Base-by-base conservation (phyloP, 164 flowering plant species). In the Liriodendron chinense region DNA sequence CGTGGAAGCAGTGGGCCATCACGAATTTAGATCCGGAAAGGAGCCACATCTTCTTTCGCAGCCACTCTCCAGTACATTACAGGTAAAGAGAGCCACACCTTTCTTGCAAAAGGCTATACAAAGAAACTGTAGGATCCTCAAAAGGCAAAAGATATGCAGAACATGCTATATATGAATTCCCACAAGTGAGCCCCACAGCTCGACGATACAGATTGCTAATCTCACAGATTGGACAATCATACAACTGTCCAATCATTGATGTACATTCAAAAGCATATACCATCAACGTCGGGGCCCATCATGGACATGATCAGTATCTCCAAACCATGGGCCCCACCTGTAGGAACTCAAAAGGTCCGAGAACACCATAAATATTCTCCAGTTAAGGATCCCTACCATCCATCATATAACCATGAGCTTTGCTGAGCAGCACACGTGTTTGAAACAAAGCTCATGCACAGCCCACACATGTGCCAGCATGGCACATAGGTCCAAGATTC, bases 51-150 rank as follows among this genome's bases (percentile, higher is more conserved):
- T 85, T 94, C 87, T 88, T 92, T 72, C 84, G 96, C 5, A 84
- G 93, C 80, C 90, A 81, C 75, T 85, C 96, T 23, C 92, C 94
- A 0, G 82, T 77, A 6, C 93, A 92, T 81, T 92, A 64, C 91
- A 92, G 88, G 97, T 66, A 85, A 79, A 53, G 7, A 53, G 59
- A 53, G 59, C 18, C 7, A 9, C 18, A 13, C 18, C 59, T 53
- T 53, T 9, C 20, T 53, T 53, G 18, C 2, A 34, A 34, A 53
- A 53, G 20, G 59, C 59, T 34, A 34, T 34, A 34, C 43, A 4
- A 34, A 34, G 43, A 5, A 34, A 34, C 59, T 53, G 59, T 10
- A 53, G 18, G 13, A 1, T 53, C 59, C 18, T 2, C 59, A 53
- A 53, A 53, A 7, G 59, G 59, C 59, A 12, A 53, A 12, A 2